Base-by-base conservation (phyloP, 2,329 filamentous ascomycete genomes). In the Leptodontidium sp. region DNA sequence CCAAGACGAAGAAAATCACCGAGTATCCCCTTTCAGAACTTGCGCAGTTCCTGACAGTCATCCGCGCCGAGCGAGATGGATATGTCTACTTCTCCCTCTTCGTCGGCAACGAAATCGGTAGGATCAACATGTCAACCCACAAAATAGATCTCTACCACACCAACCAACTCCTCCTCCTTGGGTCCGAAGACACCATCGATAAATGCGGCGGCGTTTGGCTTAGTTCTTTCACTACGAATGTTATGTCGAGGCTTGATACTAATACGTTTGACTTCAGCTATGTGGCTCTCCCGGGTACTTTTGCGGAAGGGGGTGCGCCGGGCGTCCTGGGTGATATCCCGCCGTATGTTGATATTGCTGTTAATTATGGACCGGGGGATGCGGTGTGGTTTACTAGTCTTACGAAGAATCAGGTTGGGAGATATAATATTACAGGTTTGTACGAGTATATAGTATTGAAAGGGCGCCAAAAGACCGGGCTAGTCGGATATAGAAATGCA, bases 371-470 rank as follows among this genome's bases (percentile, higher is more conserved):
- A 8, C 58, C 38, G 7, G 58, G 58, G 7, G 58, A 61, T 61
- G 58, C 58, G n/a, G 45, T 61, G 17, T 61, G 38, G 58, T 61
- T 61, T 29, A 61, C 58, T 12, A 61, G 58, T 61, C 24, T 61
- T 47, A 14, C 21, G 12, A 49, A 26, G 59, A 62, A 47, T 32
- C 59, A 50, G 59, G 59, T 62, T 38, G 59, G 59, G 12, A 49
- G 59, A 17, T 62, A 47, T 17, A 50, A 49, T 12, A 62, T 62
- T 21, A 32, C 40, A 14, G 59, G 59, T 1, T 24, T 49, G 21
- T 62, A 62, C 17, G 3, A 26, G 17, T 62, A 50, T 21, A 21
- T 21, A 11, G 32, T 1, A 12, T 47, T 17, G 9, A 40, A 40
- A 6, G 9, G 38, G 5, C 38, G 38, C 38, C 9, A 40, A 32